Evolutionary conservation across 2,329 filamentous ascomycete species (phyloP).

Genomic region (Beauveria caledonica): DNA sequence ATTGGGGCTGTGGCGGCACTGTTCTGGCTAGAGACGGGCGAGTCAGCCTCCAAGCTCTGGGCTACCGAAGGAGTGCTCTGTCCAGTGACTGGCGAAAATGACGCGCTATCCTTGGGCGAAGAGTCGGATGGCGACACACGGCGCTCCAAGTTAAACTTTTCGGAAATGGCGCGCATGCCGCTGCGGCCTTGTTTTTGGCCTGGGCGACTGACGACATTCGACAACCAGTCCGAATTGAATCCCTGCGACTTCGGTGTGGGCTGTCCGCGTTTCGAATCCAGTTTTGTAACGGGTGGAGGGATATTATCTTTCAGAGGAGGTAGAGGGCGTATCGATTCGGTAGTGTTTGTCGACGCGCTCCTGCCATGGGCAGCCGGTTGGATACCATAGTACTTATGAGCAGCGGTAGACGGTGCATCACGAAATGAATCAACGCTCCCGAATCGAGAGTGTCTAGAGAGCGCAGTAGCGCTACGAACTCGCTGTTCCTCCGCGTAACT

Average conservation of each 20-base stretch:
- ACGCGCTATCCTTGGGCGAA: slow-evolving; percentile 41
- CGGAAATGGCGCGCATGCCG: slow-evolving; percentile 79
- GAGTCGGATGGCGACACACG: slow-evolving; percentile 28
- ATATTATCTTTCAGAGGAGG: slow-evolving; percentile 45
- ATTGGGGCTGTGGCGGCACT: slow-evolving; percentile 41
- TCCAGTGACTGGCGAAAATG: slow-evolving; percentile 64
- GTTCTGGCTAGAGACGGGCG: slow-evolving; percentile 50
- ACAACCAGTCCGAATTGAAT: slow-evolving; percentile 49
- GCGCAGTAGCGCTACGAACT: slow-evolving; percentile 54
- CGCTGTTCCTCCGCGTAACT: slow-evolving; percentile 72
- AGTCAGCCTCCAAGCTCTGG: slow-evolving; percentile 72
- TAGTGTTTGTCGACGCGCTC: slow-evolving; percentile 52
- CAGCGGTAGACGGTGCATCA: slow-evolving; percentile 54
- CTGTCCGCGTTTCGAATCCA: slow-evolving; percentile 34
- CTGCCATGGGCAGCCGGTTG: slow-evolving; percentile 43
- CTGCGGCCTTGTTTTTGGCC: slow-evolving; percentile 44
- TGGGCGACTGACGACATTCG: slow-evolving; percentile 41
- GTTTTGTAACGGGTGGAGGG: slow-evolving; percentile 51
- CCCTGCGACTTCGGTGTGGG: slow-evolving; percentile 33
- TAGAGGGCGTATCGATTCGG: slow-evolving; percentile 43
- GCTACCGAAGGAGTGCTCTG: slow-evolving; percentile 61
- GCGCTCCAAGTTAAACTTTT: slow-evolving; percentile 54
- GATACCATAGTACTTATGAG: slow-evolving; percentile 62
- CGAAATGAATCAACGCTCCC: slow-evolving; percentile 69
- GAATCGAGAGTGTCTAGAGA: slow-evolving; percentile 67